A percentile compares a stretch with the other conserved stretches of the same genome.
phyloP scores from a whole-genome alignment of 495 filamentous ascomycete species.

The Astrocystis sublimbata region DNA sequence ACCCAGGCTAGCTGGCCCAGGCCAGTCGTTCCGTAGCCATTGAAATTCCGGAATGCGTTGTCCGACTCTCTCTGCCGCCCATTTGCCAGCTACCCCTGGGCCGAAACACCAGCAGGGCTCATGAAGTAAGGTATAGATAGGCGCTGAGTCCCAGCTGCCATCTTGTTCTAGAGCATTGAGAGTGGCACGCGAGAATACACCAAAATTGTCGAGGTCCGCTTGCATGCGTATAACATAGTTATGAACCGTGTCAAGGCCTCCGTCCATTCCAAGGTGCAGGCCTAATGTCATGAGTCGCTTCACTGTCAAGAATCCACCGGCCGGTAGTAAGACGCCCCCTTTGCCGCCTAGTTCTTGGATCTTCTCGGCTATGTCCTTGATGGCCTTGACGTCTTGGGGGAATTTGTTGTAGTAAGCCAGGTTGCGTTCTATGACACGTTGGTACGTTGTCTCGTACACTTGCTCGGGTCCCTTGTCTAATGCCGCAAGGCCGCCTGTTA shows the following conservation, averaged over 20 bases:
- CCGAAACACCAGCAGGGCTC: conserved; percentile 78
- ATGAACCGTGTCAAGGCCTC: conserved; percentile 69
- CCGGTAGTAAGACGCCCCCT: conserved; percentile 57
- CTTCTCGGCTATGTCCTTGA: conserved; percentile 65
- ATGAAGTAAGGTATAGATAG: conserved; percentile 84
- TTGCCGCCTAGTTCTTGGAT: conserved; percentile 52
- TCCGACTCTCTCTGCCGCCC: conserved; percentile 52
- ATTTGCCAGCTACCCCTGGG: conserved; percentile 44
- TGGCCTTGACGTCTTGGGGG: conserved; percentile 73
- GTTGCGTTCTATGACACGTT: conserved; percentile 65
- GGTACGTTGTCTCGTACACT: conserved; percentile 71
- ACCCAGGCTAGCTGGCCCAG: conserved; percentile 33
- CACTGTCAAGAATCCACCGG: conserved; percentile 68
- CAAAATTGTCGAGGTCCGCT: conserved; percentile 70
- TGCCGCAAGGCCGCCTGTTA: conserved; percentile 79
- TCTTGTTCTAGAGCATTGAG: conserved; percentile 64
- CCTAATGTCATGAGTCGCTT: conserved; percentile 74
- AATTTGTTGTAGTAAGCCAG: conserved; percentile 80
- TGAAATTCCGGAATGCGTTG: conserved; percentile 36
- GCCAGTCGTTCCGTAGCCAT: conserved; percentile 42
- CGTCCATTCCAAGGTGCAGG: conserved; percentile 73
- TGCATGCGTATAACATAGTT: conserved; percentile 66
- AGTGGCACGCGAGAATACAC: conserved; percentile 69
- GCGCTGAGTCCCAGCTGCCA: conserved; percentile 67
- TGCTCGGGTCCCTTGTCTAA: conserved; percentile 68